Conservation (phyloP, 1,284 basidiomycete species). For the Mycosarcoma maydis region DNA sequence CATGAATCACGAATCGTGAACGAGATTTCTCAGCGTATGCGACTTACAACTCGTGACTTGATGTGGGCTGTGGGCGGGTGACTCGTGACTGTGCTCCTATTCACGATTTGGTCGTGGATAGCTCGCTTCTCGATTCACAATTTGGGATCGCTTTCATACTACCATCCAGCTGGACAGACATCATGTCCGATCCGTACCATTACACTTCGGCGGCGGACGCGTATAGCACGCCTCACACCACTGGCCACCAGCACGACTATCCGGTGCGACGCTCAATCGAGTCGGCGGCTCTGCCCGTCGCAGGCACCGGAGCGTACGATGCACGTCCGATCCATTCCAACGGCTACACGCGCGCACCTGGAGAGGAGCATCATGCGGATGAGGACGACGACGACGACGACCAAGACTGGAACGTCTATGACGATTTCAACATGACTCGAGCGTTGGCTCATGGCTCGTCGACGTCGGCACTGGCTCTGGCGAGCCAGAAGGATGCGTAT, state of each 20-base stretch:
- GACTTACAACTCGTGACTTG: too few species aligned
- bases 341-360: conserved; percentile 27
- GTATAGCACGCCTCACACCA: conserved; percentile 12
- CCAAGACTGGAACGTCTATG: conserved; percentile 62
- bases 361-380: conserved; percentile 28
- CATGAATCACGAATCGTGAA: too few species aligned
- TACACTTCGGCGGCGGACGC: conserved; percentile 43
- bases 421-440: conserved; percentile 61
- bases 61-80: too few species aligned
- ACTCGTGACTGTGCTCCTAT: background rate
- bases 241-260: conserved; percentile 19
- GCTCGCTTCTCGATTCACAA: too few species aligned
- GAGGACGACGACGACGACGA: conserved; percentile 49
- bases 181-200: conserved; percentile 32
- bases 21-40: too few species aligned
- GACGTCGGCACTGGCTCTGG: conserved; percentile 9
- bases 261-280: conserved; percentile 32
- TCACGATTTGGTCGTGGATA: too few species aligned
- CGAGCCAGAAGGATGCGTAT: conserved; percentile 24
- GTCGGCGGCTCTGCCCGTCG: conserved; percentile 2
- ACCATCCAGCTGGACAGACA: too few species aligned
- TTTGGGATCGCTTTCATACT: too few species aligned
- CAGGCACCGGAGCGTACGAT: conserved; percentile 21
- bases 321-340: conserved; percentile 25
- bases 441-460: conserved; percentile 38